Percentiles rank a stretch among this genome's conserved stretches.
phyloP scores from a whole-genome alignment of 2,329 filamentous ascomycete species.

The Aureobasidium sp. region DNA sequence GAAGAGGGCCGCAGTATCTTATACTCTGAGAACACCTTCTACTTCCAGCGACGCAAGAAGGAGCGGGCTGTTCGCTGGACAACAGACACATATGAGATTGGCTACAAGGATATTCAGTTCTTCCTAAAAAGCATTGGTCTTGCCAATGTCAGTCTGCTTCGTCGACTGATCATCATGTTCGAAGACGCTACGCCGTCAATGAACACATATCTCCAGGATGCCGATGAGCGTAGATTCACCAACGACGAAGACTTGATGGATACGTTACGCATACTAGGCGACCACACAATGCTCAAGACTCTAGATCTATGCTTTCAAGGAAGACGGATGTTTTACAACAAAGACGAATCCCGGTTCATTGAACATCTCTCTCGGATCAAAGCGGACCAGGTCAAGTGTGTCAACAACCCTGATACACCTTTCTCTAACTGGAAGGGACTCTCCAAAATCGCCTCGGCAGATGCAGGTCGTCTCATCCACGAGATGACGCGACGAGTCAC shows the following conservation, averaged over 20 bases:
- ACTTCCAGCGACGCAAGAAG: conserved; percentile 33
- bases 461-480: background rate
- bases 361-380: conserved; percentile 37
- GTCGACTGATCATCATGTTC: conserved; percentile 36
- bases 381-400: conserved; percentile 33
- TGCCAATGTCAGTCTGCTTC: conserved; percentile 38
- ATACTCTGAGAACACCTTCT: conserved; percentile 44
- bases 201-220: conserved; percentile 30
- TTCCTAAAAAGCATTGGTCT: conserved; percentile 40
- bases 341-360: conserved; percentile 36
- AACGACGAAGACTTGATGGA: conserved; percentile 40
- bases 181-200: conserved; percentile 38
- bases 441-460: background rate
- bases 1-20: conserved; percentile 40
- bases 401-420: conserved; percentile 21
- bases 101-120: conserved; percentile 38
- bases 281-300: conserved; percentile 34
- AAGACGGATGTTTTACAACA: conserved; percentile 26
- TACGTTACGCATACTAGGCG: conserved; percentile 35
- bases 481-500: conserved; percentile 9
- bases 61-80: conserved; percentile 29
- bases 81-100: conserved; percentile 37
- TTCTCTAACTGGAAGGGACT: conserved; percentile 8
- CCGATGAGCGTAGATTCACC: conserved; percentile 41
- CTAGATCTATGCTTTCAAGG: conserved; percentile 37